These are phyloP conservation scores for Neospora caninum DNA, from an alignment of 169 alveolate species.

Conservation along the genomic window DNA sequence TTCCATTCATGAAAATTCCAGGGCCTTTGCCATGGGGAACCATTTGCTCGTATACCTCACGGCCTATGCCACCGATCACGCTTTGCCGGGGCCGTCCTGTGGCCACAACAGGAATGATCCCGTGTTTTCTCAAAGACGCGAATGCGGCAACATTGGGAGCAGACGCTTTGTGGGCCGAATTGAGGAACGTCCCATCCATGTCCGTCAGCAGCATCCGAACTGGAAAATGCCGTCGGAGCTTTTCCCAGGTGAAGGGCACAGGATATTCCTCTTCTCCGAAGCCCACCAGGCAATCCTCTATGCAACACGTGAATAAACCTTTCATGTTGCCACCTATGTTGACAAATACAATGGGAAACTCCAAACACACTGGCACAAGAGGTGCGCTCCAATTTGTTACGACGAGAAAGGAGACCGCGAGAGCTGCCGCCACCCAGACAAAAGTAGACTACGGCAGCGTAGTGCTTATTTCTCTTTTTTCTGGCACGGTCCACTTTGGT, in stretches of 20 bases:
- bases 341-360: neutral
- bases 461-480: no score
- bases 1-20: conserved; percentile 75
- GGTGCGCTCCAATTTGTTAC: no score
- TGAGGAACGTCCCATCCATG: conserved; percentile 64
- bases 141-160: conserved; percentile 51
- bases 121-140: conserved; percentile 33
- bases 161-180: conserved; percentile 49
- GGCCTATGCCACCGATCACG: conserved; percentile 39
- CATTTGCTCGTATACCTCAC: conserved; percentile 32
- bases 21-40: conserved; percentile 64
- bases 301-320: neutral
- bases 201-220: conserved; percentile 61
- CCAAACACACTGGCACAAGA: no score
- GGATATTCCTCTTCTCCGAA: neutral
- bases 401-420: no score
- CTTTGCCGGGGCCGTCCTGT: conserved; percentile 61
- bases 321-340: neutral
- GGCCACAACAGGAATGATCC: conserved; percentile 51
- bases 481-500: no score
- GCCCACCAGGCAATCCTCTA: neutral
- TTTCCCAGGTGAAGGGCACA: neutral
- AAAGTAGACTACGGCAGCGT: no score
- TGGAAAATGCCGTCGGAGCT: neutral
- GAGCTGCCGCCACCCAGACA: no score